These are phyloP conservation scores for Aspergillus udagawae DNA, from an alignment of 2,329 filamentous ascomycete genomes.

Conservation along the genomic window DNA sequence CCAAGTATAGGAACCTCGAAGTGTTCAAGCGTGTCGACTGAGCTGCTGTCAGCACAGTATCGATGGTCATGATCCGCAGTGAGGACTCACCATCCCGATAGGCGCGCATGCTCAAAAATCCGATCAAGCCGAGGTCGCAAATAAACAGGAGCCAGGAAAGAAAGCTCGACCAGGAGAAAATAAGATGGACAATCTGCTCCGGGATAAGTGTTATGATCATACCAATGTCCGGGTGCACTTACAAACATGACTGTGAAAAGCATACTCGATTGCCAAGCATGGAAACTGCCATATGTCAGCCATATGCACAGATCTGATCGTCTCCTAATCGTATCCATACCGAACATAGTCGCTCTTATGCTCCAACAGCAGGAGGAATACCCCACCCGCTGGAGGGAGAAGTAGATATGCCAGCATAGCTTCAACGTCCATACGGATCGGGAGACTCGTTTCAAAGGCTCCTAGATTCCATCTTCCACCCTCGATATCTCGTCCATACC, in stretches of 20 bases:
- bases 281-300: conserved; percentile 59
- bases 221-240: conserved; percentile 19
- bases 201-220: conserved; percentile 4
- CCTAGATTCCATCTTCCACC: conserved; percentile 64
- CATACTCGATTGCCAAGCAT: conserved; percentile 90
- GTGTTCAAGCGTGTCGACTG: conserved; percentile 61
- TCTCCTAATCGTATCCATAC: conserved; percentile 43
- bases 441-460: conserved; percentile 82
- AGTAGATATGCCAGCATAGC: conserved; percentile 84
- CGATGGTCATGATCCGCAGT: not conserved
- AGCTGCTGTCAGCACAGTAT: conserved; percentile 5
- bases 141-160: conserved; percentile 80
- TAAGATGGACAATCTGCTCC: conserved; percentile 70
- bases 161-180: conserved; percentile 80
- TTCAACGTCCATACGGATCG: conserved; percentile 82
- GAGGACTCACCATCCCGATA: conserved; percentile 70
- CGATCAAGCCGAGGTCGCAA: conserved; percentile 71
- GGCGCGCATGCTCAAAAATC: conserved; percentile 69
- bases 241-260: conserved; percentile 68
- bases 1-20: conserved; percentile 89
- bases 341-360: conserved; percentile 96
- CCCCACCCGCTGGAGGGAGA: conserved; percentile 79
- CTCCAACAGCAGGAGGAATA: conserved; percentile 79
- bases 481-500: conserved; percentile 39
- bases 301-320: not conserved